Conservation (phyloP, 2,329 filamentous ascomycete genomes). For the Tolypocladium inflatum region DNA sequence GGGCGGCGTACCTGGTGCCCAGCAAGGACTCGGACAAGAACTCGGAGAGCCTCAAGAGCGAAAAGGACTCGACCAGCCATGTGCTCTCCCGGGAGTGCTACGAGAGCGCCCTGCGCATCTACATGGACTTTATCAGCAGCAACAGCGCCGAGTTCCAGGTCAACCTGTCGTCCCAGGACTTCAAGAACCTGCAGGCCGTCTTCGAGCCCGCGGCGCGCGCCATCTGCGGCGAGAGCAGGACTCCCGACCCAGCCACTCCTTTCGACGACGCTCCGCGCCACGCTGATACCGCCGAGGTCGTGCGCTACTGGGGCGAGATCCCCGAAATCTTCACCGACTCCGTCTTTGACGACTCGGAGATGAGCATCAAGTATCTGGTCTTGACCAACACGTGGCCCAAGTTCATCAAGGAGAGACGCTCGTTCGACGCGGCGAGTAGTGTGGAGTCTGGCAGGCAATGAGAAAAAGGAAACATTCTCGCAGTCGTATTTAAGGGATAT, state of each 20-base stretch:
- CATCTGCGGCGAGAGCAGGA: slow-evolving; percentile 27
- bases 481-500: background rate
- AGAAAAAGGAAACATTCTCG: background rate
- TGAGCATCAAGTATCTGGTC: slow-evolving; percentile 57
- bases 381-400: slow-evolving; percentile 62
- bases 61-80: slow-evolving; percentile 4
- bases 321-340: slow-evolving; percentile 38
- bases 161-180: slow-evolving; percentile 51
- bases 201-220: slow-evolving; percentile 45
- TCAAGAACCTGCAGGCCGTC: slow-evolving; percentile 41
- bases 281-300: slow-evolving; percentile 12
- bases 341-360: slow-evolving; percentile 52
- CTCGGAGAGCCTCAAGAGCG: slow-evolving; percentile 8
- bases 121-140: slow-evolving; percentile 50
- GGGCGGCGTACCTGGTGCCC: slow-evolving; percentile 15
- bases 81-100: slow-evolving; percentile 39
- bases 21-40: slow-evolving; percentile 11
- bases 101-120: slow-evolving; percentile 50
- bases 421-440: slow-evolving; percentile 13
- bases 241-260: slow-evolving; percentile 32
- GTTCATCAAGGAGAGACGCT: slow-evolving; percentile 37
- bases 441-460: slow-evolving; percentile 5
- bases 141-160: slow-evolving; percentile 56
- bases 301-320: slow-evolving; percentile 34
- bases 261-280: slow-evolving; percentile 25